Evolutionary conservation across 495 filamentous ascomycete genomes (phyloP).

Genomic region (Daldinia concentrica): DNA sequence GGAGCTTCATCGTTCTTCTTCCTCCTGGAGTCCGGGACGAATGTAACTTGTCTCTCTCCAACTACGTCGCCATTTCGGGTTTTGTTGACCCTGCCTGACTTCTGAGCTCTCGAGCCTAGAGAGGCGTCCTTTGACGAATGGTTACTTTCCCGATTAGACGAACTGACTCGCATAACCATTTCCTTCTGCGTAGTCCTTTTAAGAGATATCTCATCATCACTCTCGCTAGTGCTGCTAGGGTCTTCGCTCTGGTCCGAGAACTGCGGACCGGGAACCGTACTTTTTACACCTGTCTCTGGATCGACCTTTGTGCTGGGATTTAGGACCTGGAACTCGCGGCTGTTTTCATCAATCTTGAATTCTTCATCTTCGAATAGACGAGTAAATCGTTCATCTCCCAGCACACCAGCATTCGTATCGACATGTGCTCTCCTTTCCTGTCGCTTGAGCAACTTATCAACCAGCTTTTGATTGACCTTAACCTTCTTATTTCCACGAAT

Average conservation of each 20-base stretch:
- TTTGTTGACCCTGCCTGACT: slow-evolving; percentile 56
- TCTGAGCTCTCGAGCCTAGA: slow-evolving; percentile 74
- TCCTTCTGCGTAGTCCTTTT: slow-evolving; percentile 46
- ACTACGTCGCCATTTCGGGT: slow-evolving; percentile 64
- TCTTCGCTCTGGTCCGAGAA: slow-evolving; percentile 49
- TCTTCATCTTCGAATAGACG: slow-evolving; percentile 91
- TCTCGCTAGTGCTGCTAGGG: slow-evolving; percentile 56
- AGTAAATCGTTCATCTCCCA: slow-evolving; percentile 86
- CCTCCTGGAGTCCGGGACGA: slow-evolving; percentile 72
- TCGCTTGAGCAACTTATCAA: slow-evolving; percentile 79
- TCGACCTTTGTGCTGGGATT: slow-evolving; percentile 78
- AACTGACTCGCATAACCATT: slow-evolving; percentile 71
- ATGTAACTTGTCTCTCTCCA: slow-evolving; percentile 88
- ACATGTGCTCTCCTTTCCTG: slow-evolving; percentile 83
- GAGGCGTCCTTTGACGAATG: slow-evolving; percentile 66
- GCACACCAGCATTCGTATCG: slow-evolving; percentile 66
- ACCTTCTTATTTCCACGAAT: slow-evolving; percentile 94
- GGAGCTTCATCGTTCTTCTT: slow-evolving; percentile 56
- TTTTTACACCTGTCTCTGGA: slow-evolving; percentile 35
- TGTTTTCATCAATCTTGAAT: slow-evolving; percentile 91
- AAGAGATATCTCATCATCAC: slow-evolving; percentile 49
- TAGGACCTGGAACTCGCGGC: slow-evolving; percentile 81
- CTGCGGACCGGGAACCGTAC: slow-evolving; percentile 22
- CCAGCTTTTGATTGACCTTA: slow-evolving; percentile 84
- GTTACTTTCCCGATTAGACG: slow-evolving; percentile 68